Evolutionary conservation across 2,329 filamentous ascomycete species (phyloP).

Genomic region (Cladophialophora chaetospira): DNA sequence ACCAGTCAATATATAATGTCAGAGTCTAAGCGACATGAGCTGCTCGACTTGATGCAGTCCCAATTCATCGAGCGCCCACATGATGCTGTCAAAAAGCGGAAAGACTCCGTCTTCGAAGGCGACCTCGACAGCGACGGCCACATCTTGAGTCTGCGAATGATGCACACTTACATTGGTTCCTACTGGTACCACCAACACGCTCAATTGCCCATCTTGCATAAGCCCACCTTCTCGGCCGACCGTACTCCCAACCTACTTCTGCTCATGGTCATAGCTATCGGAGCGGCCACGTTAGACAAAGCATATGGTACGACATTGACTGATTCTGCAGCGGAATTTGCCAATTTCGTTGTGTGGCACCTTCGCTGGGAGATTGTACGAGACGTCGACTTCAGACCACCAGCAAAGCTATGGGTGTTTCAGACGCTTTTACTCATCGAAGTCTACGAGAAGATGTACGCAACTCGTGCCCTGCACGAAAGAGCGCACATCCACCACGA

Average conservation of each 20-base stretch:
- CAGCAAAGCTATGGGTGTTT: slow-evolving; percentile 94
- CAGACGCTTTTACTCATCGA: slow-evolving; percentile 87
- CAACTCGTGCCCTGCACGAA: slow-evolving; percentile 86
- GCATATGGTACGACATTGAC: slow-evolving; percentile 73
- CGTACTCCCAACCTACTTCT: slow-evolving; percentile 82
- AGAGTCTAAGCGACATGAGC: slow-evolving; percentile 80
- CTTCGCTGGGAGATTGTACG: slow-evolving; percentile 96
- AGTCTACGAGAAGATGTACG: slow-evolving; percentile 97
- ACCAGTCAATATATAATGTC: slow-evolving; percentile 79
- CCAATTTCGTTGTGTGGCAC: slow-evolving; percentile 89
- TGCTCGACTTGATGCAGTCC: slow-evolving; percentile 78
- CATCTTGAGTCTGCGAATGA: slow-evolving; percentile 83
- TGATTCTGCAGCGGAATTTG: slow-evolving; percentile 75
- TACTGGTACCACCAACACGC: slow-evolving; percentile 96
- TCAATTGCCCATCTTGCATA: slow-evolving; percentile 91
- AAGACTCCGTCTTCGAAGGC: slow-evolving; percentile 76
- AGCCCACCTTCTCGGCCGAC: slow-evolving; percentile 88
- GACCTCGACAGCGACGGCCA: slow-evolving; percentile 66
- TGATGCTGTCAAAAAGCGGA: slow-evolving; percentile 70
- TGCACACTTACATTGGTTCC: slow-evolving; percentile 89
- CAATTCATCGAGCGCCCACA: slow-evolving; percentile 81
- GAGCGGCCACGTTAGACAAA: slow-evolving; percentile 85
- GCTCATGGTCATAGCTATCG: slow-evolving; percentile 87
- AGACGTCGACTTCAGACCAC: slow-evolving; percentile 83
- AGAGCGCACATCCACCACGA: slow-evolving; percentile 95